phyloP scores from a whole-genome alignment of 176 grass and related monocot genomes.

The Oryza brachyantha region DNA sequence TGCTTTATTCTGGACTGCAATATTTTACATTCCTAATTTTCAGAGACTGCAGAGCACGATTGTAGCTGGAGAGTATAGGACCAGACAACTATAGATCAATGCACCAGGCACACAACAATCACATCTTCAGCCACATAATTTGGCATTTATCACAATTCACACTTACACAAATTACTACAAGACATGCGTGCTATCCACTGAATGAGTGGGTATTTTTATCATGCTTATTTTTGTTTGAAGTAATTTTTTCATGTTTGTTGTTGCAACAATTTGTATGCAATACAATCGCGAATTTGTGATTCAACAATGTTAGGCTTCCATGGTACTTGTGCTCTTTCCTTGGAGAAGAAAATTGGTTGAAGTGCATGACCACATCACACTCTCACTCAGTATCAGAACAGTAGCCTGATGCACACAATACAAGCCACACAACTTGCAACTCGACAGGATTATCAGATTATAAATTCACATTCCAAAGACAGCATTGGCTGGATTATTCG shows the following conservation, averaged over 20 bases:
- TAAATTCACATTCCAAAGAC: neutral
- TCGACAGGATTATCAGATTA: neutral
- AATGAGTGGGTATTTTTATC: neutral
- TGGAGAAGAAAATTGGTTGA: neutral
- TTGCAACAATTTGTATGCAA: neutral
- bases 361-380: neutral
- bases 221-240: neutral
- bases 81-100: neutral
- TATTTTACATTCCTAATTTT: neutral
- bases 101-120: neutral
- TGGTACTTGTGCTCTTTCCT: neutral
- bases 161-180: neutral
- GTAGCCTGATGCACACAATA: neutral
- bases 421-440: neutral
- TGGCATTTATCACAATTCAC: neutral
- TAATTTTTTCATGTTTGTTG: neutral
- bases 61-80: neutral
- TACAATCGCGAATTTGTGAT: neutral
- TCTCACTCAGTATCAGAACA: neutral
- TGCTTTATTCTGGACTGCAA: neutral
- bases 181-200: neutral
- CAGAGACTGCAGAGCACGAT: neutral
- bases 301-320: neutral
- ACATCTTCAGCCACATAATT: slow-evolving; percentile 3
- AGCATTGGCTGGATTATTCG: neutral